These are phyloP conservation scores for Antonospora locustae DNA, from an alignment of 371 early-diverging fungal species.

Conservation along the genomic window DNA sequence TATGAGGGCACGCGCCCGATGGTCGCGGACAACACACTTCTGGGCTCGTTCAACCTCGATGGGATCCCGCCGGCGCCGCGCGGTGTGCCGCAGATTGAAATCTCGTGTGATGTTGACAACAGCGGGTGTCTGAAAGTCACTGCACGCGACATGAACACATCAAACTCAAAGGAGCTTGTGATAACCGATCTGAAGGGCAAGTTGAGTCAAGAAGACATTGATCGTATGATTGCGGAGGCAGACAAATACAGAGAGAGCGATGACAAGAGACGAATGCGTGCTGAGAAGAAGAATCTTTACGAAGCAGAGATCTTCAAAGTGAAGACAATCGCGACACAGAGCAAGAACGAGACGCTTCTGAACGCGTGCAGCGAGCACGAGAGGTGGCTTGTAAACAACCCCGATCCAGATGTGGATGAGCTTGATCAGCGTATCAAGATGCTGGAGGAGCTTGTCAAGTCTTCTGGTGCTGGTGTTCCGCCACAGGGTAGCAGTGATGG, in stretches of 20 bases:
- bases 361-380: too few species aligned
- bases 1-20: constrained; percentile 76
- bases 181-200: constrained; percentile 58
- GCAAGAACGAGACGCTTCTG: too few species aligned
- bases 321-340: too few species aligned
- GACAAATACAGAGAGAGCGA: constrained; percentile 56
- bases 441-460: too few species aligned
- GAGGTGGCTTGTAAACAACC: too few species aligned
- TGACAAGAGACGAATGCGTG: too few species aligned
- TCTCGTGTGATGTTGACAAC: constrained; percentile 61
- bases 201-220: constrained; percentile 58
- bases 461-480: too few species aligned
- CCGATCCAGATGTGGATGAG: too few species aligned
- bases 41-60: constrained; percentile 73
- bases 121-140: constrained; percentile 60
- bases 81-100: constrained; percentile 59
- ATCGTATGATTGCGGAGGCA: constrained; percentile 53
- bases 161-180: constrained; percentile 57
- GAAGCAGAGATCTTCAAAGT: too few species aligned
- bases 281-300: too few species aligned
- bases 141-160: constrained; percentile 59
- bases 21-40: constrained; percentile 75
- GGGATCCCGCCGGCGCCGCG: constrained; percentile 66
- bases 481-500: too few species aligned
- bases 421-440: too few species aligned